Conservation (phyloP, 192 early-diverging fungal genomes). For the Chytriomyces sp. region DNA sequence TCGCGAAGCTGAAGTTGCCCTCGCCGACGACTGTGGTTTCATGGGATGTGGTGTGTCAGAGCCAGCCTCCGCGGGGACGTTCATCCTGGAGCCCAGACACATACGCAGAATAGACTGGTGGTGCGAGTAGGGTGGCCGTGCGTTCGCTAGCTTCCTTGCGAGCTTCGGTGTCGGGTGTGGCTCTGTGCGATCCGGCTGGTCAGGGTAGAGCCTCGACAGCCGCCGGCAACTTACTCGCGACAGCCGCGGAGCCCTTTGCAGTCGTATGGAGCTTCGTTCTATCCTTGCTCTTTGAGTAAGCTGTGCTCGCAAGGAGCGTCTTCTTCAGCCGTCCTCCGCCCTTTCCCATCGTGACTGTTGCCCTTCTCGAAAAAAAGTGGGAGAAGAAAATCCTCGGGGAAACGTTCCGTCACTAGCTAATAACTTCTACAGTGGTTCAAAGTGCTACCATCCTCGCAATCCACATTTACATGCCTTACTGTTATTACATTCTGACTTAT, state of each 20-base stretch:
- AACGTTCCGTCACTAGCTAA: too few species aligned
- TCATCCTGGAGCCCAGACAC: not conserved
- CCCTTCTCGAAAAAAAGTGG: too few species aligned
- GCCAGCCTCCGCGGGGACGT: not conserved
- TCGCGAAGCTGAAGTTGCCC: slow-evolving; percentile 93
- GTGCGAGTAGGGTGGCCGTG: slow-evolving; percentile 11
- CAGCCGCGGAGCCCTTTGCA: too few species aligned
- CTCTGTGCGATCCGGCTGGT: not conserved
- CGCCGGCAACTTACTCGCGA: not conserved
- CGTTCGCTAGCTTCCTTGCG: slow-evolving; percentile 5
- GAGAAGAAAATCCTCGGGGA: too few species aligned
- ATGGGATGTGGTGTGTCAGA: not conserved
- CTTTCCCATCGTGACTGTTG: not conserved
- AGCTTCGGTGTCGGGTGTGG: not conserved
- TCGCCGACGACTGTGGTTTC: slow-evolving; percentile 18
- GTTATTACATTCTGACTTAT: too few species aligned
- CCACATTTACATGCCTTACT: too few species aligned
- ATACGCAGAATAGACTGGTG: slow-evolving; percentile 5
- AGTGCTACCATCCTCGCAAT: too few species aligned
- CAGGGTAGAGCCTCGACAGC: not conserved
- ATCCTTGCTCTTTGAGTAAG: not conserved
- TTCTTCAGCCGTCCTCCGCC: not conserved
- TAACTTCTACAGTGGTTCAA: too few species aligned
- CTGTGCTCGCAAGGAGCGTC: not conserved
- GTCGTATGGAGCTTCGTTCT: not conserved